Base-by-base conservation (phyloP, 164 flowering plant species). In the Pachysandra terminalis region DNA sequence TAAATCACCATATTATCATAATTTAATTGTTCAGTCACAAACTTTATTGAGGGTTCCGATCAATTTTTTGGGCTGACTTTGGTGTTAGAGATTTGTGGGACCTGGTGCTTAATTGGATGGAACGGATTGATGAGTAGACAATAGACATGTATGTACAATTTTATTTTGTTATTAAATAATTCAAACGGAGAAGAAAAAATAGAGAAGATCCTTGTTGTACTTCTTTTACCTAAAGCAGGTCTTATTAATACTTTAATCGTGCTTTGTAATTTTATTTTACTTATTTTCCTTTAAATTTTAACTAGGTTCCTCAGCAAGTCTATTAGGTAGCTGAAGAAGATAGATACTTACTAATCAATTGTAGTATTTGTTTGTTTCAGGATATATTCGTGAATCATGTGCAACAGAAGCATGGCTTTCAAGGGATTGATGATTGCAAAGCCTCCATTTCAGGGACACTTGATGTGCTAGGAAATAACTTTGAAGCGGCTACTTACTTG, bases 351-450 rank as follows among this genome's bases (percentile, higher is more conserved):
- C 21, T 28, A 26, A 61, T 67, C 49, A 69, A n/a, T 25, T 55
- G 32, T 40, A 22, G 37, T 22, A 65, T 66, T 67, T 19, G 49
- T 70, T 65, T 69, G 48, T 28, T 64, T 78, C 83, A 90, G 97
- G 87, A 70, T 28, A 81, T 73, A 75, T 79, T 40, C 69, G 71
- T 78, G 62, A 72, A 79, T 74, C 86, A 80, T 52, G 81, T 68
- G 37, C 81, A 85, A 37, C 84, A 81, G 35, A 85, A 76, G 25
- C 82, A 74, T 51, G 81, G 72, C 56, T 85, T 81, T 62, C 83
- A 82, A 53, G 75, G 78, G 53, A 79, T 76, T 59, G 84, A 82
- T 73, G 82, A 86, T 21, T 76, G 86, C 83, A 86, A 88, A 79
- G 84, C 70, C 49, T 61, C 78, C 5, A 67, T 73, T 59, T 70